These are phyloP conservation scores for Fusarium euwallaceae DNA, from an alignment of 2,329 filamentous ascomycete genomes.

Conservation along the genomic window DNA sequence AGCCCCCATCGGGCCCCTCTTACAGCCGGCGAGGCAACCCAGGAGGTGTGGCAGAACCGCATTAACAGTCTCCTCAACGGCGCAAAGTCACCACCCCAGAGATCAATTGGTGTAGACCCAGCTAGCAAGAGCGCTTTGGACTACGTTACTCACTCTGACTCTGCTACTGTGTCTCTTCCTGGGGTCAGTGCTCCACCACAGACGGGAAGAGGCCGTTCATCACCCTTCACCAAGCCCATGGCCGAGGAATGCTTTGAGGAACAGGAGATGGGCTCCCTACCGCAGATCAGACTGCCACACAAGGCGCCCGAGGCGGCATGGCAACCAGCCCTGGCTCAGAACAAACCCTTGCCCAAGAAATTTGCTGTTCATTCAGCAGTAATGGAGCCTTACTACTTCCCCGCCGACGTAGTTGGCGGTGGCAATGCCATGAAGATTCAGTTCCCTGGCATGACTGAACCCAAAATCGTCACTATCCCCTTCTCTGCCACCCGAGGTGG, in stretches of 20 bases:
- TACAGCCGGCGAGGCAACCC: constrained; percentile 53
- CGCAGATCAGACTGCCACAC: constrained; percentile 75
- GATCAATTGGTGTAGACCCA: constrained; percentile 73
- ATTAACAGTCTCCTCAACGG: constrained; percentile 84
- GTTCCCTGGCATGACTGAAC: constrained; percentile 58
- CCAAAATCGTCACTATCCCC: constrained; percentile 56
- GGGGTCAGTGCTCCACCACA: constrained; percentile 37
- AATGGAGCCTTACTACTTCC: constrained; percentile 53
- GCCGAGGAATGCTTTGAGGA: constrained; percentile 86
- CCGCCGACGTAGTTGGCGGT: constrained; percentile 50
- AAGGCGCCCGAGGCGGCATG: constrained; percentile 73
- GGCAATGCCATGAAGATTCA: constrained; percentile 55
- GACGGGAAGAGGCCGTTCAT: constrained; percentile 58
- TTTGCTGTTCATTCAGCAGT: constrained; percentile 58
- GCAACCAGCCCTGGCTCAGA: constrained; percentile 67
- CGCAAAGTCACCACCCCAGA: constrained; percentile 71
- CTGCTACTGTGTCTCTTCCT: constrained; percentile 79
- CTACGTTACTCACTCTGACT: constrained; percentile 60
- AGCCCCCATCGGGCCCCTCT: constrained; percentile 40
- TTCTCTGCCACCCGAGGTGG: constrained; percentile 50
- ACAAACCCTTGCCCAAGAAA: constrained; percentile 67
- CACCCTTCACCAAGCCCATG: constrained; percentile 73
- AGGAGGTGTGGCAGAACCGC: constrained; percentile 80
- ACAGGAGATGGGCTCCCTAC: constrained; percentile 83
- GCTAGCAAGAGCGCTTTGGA: constrained; percentile 77